A percentile compares a stretch with the other conserved stretches of the same genome.
Evolutionary conservation across 1,139 yeast genomes (phyloP).

Genomic region (Suhomyces kunorum): DNA sequence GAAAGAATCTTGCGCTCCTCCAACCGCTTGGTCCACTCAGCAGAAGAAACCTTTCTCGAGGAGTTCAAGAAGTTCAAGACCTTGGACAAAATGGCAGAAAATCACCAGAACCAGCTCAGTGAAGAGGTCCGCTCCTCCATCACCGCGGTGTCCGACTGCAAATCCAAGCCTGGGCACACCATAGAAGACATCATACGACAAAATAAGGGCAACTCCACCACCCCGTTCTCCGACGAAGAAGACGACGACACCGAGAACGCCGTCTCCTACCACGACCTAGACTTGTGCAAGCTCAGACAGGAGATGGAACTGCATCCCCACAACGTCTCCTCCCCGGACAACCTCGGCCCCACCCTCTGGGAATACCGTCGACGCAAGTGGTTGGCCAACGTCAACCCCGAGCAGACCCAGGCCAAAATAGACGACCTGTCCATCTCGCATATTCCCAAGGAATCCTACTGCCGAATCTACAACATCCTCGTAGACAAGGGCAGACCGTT

Average conservation of each 20-base stretch:
- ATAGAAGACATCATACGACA: conserved; percentile 16
- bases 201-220: conserved; percentile 12
- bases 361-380: conserved; percentile 58
- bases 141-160: conserved; percentile 22
- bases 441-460: conserved; percentile 51
- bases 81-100: conserved; percentile 38
- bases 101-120: conserved; percentile 17
- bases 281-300: conserved; percentile 29
- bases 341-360: conserved; percentile 59
- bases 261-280: conserved; percentile 28
- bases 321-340: conserved; percentile 1
- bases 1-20: conserved; percentile 25
- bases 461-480: conserved; percentile 56
- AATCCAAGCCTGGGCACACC: conserved; percentile 1
- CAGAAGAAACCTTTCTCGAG: conserved; percentile 38
- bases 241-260: conserved; percentile 24
- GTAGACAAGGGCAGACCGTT: conserved; percentile 60
- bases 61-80: conserved; percentile 36
- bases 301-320: conserved; percentile 24
- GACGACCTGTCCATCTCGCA: conserved; percentile 34
- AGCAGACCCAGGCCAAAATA: conserved; percentile 18
- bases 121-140: conserved; percentile 26
- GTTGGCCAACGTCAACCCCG: conserved; percentile 33
- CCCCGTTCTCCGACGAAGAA: conserved; percentile 14
- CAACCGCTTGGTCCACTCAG: conserved; percentile 26